phyloP scores from a whole-genome alignment of 192 early-diverging fungal species.

The Coemansia sp. region DNA sequence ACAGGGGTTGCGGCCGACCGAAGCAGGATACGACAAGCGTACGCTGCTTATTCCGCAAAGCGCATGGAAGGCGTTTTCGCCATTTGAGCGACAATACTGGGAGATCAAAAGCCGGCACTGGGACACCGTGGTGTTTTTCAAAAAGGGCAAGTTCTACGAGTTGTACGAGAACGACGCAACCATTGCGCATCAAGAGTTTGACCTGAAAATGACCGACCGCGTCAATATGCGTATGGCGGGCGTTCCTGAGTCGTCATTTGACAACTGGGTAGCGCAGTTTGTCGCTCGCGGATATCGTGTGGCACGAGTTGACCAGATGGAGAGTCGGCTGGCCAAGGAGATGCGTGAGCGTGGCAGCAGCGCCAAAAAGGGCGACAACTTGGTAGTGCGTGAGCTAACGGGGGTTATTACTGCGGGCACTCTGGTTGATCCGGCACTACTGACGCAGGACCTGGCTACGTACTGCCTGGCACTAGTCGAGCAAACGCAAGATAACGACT shows the following conservation, averaged over 20 bases:
- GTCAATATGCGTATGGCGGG: constrained; percentile 99
- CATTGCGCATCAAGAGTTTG: constrained; percentile 93
- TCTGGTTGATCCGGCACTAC: constrained; percentile 79
- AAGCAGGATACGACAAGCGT: constrained; percentile 86
- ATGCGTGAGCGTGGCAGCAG: constrained; percentile 70
- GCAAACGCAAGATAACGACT: constrained; percentile 16
- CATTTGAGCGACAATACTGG: constrained; percentile 99
- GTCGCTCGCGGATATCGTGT: constrained; percentile 95
- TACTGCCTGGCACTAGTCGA: constrained; percentile 96
- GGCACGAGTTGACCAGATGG: constrained; percentile 96
- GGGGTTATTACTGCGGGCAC: constrained; percentile 88
- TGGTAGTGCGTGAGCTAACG: constrained; percentile 84
- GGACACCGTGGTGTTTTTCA: constrained; percentile 97
- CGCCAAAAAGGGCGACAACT: constrained; percentile 62
- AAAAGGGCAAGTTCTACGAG: constrained; percentile 99
- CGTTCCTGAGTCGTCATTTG: constrained; percentile 91
- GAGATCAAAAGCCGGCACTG: constrained; percentile 93
- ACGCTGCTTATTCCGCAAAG: constrained; percentile 78
- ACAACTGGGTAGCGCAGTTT: constrained; percentile 94
- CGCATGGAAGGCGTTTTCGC: constrained; percentile 84
- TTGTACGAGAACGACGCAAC: constrained; percentile 99
- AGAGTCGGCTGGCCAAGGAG: constrained; percentile 87
- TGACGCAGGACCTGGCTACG: constrained; percentile 88
- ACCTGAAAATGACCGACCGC: constrained; percentile 92
- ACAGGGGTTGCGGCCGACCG: constrained; percentile 61